Conservation (phyloP, 2,329 filamentous ascomycete genomes). For the Atkinsonella hypoxylon region DNA sequence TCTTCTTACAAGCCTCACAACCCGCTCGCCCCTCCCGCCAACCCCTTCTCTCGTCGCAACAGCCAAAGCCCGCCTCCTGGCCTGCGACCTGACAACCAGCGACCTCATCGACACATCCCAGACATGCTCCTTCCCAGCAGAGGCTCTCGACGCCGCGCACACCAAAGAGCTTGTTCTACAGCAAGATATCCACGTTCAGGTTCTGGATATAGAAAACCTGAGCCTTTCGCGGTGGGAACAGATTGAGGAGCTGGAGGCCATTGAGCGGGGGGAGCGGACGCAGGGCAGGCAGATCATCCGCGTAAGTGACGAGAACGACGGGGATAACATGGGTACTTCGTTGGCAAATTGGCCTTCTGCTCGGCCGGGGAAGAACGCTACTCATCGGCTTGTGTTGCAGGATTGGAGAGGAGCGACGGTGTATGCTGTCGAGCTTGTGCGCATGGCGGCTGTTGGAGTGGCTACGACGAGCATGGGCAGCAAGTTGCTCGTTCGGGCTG, state of each 20-base stretch:
- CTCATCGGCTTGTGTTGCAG: slow-evolving; percentile 73
- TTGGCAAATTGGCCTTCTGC: neutral
- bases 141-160: slow-evolving; percentile 38
- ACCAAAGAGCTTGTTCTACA: slow-evolving; percentile 44
- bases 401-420: slow-evolving; percentile 60
- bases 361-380: slow-evolving; percentile 31
- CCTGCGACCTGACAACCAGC: slow-evolving; percentile 55
- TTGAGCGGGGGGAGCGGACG: slow-evolving; percentile 60
- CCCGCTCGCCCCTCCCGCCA: slow-evolving; percentile 45
- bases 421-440: slow-evolving; percentile 60
- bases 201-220: slow-evolving; percentile 79
- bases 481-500: slow-evolving; percentile 63
- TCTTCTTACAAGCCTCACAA: slow-evolving; percentile 55
- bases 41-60: slow-evolving; percentile 65
- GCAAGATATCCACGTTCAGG: slow-evolving; percentile 61
- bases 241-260: slow-evolving; percentile 66
- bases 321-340: slow-evolving; percentile 25
- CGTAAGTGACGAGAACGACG: slow-evolving; percentile 30
- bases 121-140: slow-evolving; percentile 35
- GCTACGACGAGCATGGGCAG: slow-evolving; percentile 60
- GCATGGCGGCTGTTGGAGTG: slow-evolving; percentile 53
- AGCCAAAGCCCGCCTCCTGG: slow-evolving; percentile 67
- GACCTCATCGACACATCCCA: slow-evolving; percentile 33
- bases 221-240: slow-evolving; percentile 73
- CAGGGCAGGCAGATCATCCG: slow-evolving; percentile 74